Conservation (phyloP, 805 yeast genomes). For the Zygoascus biomembranicola region DNA sequence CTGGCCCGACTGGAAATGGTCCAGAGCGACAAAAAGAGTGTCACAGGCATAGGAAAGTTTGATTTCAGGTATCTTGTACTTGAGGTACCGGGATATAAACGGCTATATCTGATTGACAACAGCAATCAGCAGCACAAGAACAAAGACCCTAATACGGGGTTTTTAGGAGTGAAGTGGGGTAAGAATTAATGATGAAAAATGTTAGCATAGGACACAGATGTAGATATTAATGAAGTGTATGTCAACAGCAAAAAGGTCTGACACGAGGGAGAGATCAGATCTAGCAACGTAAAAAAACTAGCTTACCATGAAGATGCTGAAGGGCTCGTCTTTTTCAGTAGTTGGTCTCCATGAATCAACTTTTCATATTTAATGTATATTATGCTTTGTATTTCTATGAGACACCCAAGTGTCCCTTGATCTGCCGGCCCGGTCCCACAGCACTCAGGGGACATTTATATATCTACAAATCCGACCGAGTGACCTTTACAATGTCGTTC, state of each 20-base stretch:
- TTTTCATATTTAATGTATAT: too few relatives aligned
- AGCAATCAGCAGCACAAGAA: slow-evolving; percentile 40
- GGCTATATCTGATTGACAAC: slow-evolving; percentile 51
- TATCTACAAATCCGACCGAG: slow-evolving; percentile 57
- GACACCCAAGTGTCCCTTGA: too few relatives aligned
- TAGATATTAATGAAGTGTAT: too few relatives aligned
- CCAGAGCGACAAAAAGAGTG: slow-evolving; percentile 13
- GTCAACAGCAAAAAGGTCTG: too few relatives aligned
- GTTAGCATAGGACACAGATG: not conserved
- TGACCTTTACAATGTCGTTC: slow-evolving; percentile 56
- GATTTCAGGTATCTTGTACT: slow-evolving; percentile 65
- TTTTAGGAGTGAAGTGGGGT: slow-evolving; percentile 83
- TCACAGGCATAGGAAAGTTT: slow-evolving; percentile 37
- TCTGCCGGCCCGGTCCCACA: too few relatives aligned
- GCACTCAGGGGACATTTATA: not conserved
- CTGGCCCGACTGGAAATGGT: slow-evolving; percentile 74
- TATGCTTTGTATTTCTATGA: too few relatives aligned
- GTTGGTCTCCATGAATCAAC: too few relatives aligned
- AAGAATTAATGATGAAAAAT: slow-evolving; percentile 35
- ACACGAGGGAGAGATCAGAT: too few relatives aligned
- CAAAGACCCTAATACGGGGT: slow-evolving; percentile 41
- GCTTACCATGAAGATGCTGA: too few relatives aligned
- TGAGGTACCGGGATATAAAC: slow-evolving; percentile 63
- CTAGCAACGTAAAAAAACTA: too few relatives aligned
- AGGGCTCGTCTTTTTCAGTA: too few relatives aligned